A percentile compares a stretch with the other conserved stretches of the same genome.
phyloP scores from a whole-genome alignment of 257 asterid species.

The Scutellaria minor region DNA sequence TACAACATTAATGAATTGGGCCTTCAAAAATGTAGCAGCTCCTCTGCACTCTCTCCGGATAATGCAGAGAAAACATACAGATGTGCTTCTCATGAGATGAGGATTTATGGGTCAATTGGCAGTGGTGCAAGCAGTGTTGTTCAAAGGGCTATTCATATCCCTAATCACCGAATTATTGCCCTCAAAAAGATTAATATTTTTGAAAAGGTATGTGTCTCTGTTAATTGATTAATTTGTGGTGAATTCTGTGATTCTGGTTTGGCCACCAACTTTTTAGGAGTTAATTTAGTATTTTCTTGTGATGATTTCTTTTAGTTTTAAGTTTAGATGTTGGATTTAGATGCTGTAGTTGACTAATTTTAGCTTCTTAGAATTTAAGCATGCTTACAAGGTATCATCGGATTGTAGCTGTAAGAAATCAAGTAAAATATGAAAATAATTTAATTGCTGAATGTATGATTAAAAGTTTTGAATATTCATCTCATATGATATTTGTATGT shows the following conservation, averaged over 20 bases:
- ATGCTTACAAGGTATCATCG: background rate
- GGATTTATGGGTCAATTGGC: constrained; percentile 91
- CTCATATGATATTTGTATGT: constrained; percentile 32
- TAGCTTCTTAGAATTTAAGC: background rate
- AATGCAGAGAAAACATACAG: constrained; percentile 77
- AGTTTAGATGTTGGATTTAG: constrained; percentile 2
- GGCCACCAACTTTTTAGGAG: background rate
- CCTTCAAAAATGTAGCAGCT: constrained; percentile 73
- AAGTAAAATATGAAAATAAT: background rate
- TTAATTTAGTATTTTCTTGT: constrained; percentile 9
- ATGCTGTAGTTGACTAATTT: background rate
- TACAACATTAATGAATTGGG: constrained; percentile 97
- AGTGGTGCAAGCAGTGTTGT: constrained; percentile 99
- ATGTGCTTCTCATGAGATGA: constrained; percentile 97
- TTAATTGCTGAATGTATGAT: constrained; percentile 10
- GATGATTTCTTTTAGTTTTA: constrained; percentile 1
- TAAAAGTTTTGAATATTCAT: constrained; percentile 11
- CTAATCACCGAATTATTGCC: constrained; percentile 94
- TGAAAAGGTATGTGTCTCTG: constrained; percentile 66
- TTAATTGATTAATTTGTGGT: background rate
- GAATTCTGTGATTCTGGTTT: constrained; percentile 5
- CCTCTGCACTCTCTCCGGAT: constrained; percentile 62
- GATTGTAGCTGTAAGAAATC: constrained; percentile 21
- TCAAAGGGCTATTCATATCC: constrained; percentile 96
- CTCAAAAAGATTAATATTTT: constrained; percentile 94